Percentiles rank a stretch among this genome's conserved stretches.
phyloP scores from a whole-genome alignment of 2,329 filamentous ascomycete species.

The Neonectria hederae region DNA sequence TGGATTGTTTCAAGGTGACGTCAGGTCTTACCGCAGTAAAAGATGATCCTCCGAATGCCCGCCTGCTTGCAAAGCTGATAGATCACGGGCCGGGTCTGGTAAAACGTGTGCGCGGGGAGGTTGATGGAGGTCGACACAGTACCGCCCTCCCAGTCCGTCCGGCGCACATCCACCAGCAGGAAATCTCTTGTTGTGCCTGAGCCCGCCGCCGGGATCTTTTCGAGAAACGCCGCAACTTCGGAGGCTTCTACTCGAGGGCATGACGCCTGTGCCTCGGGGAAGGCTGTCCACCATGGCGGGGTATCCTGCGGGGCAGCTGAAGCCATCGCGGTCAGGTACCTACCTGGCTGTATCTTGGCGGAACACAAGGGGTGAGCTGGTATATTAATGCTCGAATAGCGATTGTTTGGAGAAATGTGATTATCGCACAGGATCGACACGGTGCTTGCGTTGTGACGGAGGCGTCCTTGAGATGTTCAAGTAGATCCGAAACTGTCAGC shows the following conservation, averaged over 20 bases:
- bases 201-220: constrained; percentile 46
- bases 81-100: constrained; percentile 58
- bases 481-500: background rate
- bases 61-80: constrained; percentile 62
- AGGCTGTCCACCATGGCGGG: constrained; percentile 52
- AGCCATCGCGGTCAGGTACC: constrained; percentile 26
- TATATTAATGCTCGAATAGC: background rate
- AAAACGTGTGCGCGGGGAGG: constrained; percentile 64
- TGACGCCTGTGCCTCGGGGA: constrained; percentile 54
- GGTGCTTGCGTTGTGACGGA: background rate
- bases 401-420: background rate
- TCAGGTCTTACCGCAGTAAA: constrained; percentile 61
- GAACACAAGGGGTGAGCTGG: too few species aligned
- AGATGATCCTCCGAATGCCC: constrained; percentile 59
- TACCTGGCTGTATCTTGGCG: background rate
- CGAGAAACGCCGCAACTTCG: constrained; percentile 54
- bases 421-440: background rate
- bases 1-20: background rate
- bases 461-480: background rate
- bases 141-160: constrained; percentile 66
- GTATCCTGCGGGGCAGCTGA: constrained; percentile 38
- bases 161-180: constrained; percentile 63
- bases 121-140: constrained; percentile 68
- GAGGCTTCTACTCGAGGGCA: constrained; percentile 50
- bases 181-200: constrained; percentile 48